These are phyloP conservation scores for Stachybotrys chlorohalonatus DNA, from an alignment of 2,329 filamentous ascomycete species.

Conservation along the genomic window DNA sequence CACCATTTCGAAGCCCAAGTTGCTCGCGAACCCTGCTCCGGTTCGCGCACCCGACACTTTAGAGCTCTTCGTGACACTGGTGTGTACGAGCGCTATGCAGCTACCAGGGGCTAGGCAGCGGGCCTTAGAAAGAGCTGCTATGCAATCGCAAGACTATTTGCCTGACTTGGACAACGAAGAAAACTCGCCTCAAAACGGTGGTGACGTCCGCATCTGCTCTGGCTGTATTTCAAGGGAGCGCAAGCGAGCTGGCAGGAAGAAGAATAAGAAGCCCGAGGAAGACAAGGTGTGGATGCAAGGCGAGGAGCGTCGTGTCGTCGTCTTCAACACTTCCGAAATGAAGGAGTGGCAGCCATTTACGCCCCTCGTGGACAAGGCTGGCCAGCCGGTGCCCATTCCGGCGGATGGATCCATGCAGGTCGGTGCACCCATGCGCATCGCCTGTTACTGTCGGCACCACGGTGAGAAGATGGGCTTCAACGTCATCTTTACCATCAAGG, in stretches of 20 bases:
- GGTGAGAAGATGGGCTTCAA: conserved; percentile 85
- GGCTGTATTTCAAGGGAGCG: conserved; percentile 89
- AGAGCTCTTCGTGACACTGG: conserved; percentile 71
- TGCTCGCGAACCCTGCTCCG: conserved; percentile 64
- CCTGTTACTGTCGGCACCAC: conserved; percentile 94
- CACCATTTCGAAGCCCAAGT: conserved; percentile 90
- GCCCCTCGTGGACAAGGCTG: conserved; percentile 25
- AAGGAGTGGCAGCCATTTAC: conserved; percentile 68
- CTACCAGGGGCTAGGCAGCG: conserved; percentile 56
- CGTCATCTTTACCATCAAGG: conserved; percentile 92
- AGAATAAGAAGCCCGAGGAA: conserved; percentile 86
- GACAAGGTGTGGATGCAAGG: conserved; percentile 79
- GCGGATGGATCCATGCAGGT: conserved; percentile 62
- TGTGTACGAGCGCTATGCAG: conserved; percentile 88
- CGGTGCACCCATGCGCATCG: conserved; percentile 87
- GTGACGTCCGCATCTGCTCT: conserved; percentile 84
- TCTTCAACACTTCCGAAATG: conserved; percentile 84
- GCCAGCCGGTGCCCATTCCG: conserved; percentile 34
- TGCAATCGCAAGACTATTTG: conserved; percentile 26
- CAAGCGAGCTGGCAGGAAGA: conserved; percentile 86
- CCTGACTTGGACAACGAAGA: conserved; percentile 46
- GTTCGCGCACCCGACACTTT: conserved; percentile 63
- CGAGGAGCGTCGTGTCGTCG: conserved; percentile 72
- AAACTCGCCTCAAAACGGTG: conserved; percentile 73
- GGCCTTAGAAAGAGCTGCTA: conserved; percentile 51